A percentile compares a stretch with the other conserved stretches of the same genome.
These are phyloP conservation scores for Penicillium paxilli DNA, from an alignment of 495 filamentous ascomycete species.

Conservation along the genomic window DNA sequence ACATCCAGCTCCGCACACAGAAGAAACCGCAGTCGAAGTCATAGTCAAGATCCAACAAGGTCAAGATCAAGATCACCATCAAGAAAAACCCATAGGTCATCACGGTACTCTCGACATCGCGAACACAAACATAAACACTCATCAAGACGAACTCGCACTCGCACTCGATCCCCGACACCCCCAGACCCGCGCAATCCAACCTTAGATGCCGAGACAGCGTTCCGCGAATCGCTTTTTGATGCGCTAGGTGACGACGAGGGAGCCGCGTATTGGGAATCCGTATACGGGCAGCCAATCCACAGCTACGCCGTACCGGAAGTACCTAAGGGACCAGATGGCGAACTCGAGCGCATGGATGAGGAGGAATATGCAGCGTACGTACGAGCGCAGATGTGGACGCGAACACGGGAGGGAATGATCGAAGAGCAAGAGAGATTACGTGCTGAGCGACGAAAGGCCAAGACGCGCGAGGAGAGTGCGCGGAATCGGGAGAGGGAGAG, in stretches of 20 bases:
- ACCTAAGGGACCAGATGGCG: constrained; percentile 45
- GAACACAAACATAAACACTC: constrained; percentile 26
- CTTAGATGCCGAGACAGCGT: constrained; percentile 66
- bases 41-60: neutral
- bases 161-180: constrained; percentile 33
- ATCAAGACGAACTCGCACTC: neutral
- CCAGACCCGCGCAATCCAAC: constrained; percentile 12
- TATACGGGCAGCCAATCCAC: constrained; percentile 92
- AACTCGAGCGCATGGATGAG: constrained; percentile 84
- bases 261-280: constrained; percentile 88
- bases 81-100: no score
- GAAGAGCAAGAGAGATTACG: constrained; percentile 65
- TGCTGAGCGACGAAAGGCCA: constrained; percentile 51
- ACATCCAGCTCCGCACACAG: constrained; percentile 11
- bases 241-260: constrained; percentile 99
- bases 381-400: constrained; percentile 89
- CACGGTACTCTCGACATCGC: constrained; percentile 5
- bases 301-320: constrained; percentile 50
- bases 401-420: constrained; percentile 64
- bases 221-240: constrained; percentile 96
- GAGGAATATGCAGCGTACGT: constrained; percentile 89
- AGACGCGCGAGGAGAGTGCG: constrained; percentile 37
- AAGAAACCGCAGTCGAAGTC: neutral
- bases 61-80: neutral
- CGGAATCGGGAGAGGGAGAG: constrained; percentile 35